Conservation (phyloP, 495 filamentous ascomycete genomes). For the Penicillium ochrochloron region DNA sequence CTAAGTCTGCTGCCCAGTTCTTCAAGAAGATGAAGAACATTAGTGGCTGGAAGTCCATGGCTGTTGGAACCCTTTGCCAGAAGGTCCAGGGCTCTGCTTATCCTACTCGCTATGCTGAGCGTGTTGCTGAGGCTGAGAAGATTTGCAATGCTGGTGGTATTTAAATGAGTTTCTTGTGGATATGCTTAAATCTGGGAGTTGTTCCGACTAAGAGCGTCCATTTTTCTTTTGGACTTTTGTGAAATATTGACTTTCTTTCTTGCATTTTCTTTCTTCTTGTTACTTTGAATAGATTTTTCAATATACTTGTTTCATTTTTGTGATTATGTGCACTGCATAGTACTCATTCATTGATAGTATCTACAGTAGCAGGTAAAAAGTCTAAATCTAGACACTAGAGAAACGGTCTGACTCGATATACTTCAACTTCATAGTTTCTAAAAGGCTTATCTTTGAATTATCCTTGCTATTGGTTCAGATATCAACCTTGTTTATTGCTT, state of each 20-base stretch:
- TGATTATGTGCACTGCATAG: too few species aligned
- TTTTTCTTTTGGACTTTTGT: not conserved
- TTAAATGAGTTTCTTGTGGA: conserved; percentile 6
- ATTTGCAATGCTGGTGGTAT: conserved; percentile 27
- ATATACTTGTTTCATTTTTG: too few species aligned
- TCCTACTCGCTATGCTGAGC: conserved; percentile 21
- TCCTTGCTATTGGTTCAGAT: too few species aligned
- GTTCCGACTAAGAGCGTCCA: not conserved
- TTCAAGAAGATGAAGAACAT: conserved; percentile 21
- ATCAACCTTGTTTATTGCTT: too few species aligned
- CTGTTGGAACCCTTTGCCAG: conserved; percentile 27
- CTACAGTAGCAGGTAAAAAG: too few species aligned
- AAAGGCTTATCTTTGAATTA: too few species aligned
- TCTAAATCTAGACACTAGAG: too few species aligned
- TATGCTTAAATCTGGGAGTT: not conserved
- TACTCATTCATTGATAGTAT: too few species aligned
- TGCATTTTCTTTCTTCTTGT: not conserved
- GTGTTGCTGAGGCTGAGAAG: conserved; percentile 25
- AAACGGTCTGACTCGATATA: too few species aligned
- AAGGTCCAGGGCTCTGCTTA: conserved; percentile 27
- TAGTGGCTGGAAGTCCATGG: conserved; percentile 26
- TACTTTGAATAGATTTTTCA: too few species aligned
- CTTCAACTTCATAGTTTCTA: too few species aligned
- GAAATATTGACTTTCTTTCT: conserved; percentile 2
- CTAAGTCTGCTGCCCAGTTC: conserved; percentile 24